Evolutionary conservation across 257 asterid species (phyloP), one percentile per base, ranked within the genome.

Genomic region (Solanum ossicruentum): DNA sequence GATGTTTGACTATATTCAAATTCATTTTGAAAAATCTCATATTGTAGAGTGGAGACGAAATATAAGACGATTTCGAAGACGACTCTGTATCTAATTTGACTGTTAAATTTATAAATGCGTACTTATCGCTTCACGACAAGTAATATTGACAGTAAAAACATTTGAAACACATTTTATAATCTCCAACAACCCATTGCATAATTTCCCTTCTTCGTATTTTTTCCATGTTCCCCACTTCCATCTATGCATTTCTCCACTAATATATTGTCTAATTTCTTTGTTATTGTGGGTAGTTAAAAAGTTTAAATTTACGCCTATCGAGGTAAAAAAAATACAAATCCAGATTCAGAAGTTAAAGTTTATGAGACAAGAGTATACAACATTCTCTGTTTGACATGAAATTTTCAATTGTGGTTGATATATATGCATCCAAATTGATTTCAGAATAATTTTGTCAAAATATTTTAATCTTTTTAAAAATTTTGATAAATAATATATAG

Each of bases 241-340:
- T 73, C 45, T 73, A 73, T 45, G 36, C 57, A 45, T 72, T 43
- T 72, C 39, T 72, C 81, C 81, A 45, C 81, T 72, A 72, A 45
- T 71, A 43, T 43, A 71, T 20, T 73, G 39, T 12, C 4, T 45
- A 73, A 73, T 73, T 45, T 73, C 6, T 47, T 45, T 45, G 57
- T 73, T 73, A 21, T 73, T n/a, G 18, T 73, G 80, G 18, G 56
- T 43, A 11, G 36, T 72, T 20, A 69, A 0, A 18, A 20, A 20
- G 18, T 55, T 13, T 66, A 66, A 65, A 66, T 13, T 12, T 20
- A 65, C 12, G 3, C 1, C n/a, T 1, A 66, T 65, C 71, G 71
- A 65, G 11, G 71, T 26, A 65, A 65, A 65, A 13, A 5, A 26
- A 65, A 8, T 63, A 23, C 20, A 12, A 21, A 23, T 26, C 2